phyloP scores from a whole-genome alignment of 106 monocot species.

The Apostasia ramifera region DNA sequence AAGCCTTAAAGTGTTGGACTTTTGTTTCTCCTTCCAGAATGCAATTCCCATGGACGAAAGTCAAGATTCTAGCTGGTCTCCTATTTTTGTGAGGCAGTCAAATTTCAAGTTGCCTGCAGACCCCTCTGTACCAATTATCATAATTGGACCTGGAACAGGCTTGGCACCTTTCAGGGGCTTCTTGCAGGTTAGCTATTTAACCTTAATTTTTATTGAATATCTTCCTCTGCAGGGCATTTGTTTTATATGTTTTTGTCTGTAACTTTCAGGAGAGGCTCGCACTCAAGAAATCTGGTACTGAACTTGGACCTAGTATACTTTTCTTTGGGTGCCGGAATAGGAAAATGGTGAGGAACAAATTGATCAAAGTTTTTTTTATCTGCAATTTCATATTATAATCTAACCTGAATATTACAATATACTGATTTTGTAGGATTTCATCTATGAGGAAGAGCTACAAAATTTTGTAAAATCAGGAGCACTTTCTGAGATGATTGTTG shows the following conservation, averaged over 20 bases:
- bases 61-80: constrained; percentile 50
- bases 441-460: constrained; percentile 64
- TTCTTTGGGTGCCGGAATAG: constrained; percentile 56
- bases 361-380: not conserved
- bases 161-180: constrained; percentile 68
- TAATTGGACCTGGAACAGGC: constrained; percentile 73
- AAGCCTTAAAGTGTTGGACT: not conserved
- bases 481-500: constrained; percentile 60
- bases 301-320: constrained; percentile 39
- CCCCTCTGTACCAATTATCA: constrained; percentile 42
- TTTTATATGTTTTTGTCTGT: not conserved
- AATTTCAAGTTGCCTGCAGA: constrained; percentile 55
- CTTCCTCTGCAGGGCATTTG: not conserved
- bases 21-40: constrained; percentile 25
- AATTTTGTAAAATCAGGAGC: constrained; percentile 48
- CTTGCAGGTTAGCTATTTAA: constrained; percentile 33
- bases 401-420: not conserved
- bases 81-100: constrained; percentile 57
- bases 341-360: constrained; percentile 23
- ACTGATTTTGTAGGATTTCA: constrained; percentile 45
- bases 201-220: not conserved
- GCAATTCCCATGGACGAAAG: constrained; percentile 37
- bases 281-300: constrained; percentile 22
- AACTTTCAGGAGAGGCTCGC: constrained; percentile 38
- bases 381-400: not conserved